Percentiles rank a stretch among this genome's conserved stretches.
Conservation (phyloP, 129 eudicot species). For the Centella asiatica region DNA sequence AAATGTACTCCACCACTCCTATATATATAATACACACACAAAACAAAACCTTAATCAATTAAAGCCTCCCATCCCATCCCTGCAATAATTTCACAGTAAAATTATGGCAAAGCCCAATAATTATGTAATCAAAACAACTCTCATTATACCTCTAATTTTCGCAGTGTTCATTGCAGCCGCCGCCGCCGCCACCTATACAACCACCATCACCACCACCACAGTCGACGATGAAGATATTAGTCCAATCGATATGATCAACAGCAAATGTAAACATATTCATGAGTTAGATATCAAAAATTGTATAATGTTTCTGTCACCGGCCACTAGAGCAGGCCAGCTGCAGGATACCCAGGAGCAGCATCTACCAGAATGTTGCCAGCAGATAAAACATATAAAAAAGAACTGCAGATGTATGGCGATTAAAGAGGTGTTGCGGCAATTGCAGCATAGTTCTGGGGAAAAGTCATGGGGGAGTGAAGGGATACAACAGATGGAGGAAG, state of each 20-base stretch:
- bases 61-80: too few species aligned
- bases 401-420: constrained; percentile 4
- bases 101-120: neutral
- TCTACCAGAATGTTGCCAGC: neutral
- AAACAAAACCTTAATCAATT: too few species aligned
- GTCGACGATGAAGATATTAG: neutral
- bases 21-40: too few species aligned
- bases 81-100: neutral
- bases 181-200: neutral
- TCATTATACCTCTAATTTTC: neutral
- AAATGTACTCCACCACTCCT: too few species aligned
- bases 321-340: neutral
- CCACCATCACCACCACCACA: neutral
- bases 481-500: neutral
- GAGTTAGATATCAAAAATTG: neutral
- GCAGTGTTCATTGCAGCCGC: neutral
- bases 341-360: neutral
- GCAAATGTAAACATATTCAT: neutral
- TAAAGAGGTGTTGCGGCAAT: neutral
- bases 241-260: neutral
- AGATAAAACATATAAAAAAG: neutral
- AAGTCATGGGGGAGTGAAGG: neutral
- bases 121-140: neutral
- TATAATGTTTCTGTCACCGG: neutral
- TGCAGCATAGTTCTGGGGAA: neutral